Evolutionary conservation across 1,284 basidiomycete genomes (phyloP), one percentile per base, ranked within the genome.

Genomic region (Marasmius fiardii): DNA sequence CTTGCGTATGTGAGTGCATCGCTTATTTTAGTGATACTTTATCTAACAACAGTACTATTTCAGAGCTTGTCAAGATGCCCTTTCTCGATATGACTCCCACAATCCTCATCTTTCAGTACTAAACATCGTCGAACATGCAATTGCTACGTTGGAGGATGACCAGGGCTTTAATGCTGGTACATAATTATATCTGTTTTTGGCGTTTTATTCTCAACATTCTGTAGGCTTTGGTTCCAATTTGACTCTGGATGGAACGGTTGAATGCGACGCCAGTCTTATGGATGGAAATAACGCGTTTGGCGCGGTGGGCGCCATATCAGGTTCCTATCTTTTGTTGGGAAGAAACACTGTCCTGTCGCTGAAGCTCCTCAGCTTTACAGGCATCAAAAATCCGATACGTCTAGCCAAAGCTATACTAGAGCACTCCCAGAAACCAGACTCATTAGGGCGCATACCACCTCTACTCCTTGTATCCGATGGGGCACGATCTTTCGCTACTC

Each of bases 191-290:
- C 31, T 6, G 37, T 39, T 31, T 28, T 26, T 47, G 37, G 55
- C 41, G 23, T 48, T 18, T 18, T 20, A 37, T 44, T 34, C 28
- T 37, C 45, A 48, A 33, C 21, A 33, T 24, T 33, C 5, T 50
- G 8, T 54, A 86, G 88, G 88, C 0, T 82, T 78, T 58, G 89
- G 90, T 4, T 88, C 90, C 1, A 92, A 92, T 67, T 71, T 92
- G 41, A 90, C 87, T 0, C 60, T 83, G 6, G 72, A 79, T 20
- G 88, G 89, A 8, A 72, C 69, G 1, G 88, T 90, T 18, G 89
- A 92, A 70, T 91, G 89, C 62, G 89, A 92, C 63, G 89, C 89
- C 1, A 77, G 87, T 8, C 73, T 92, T 56, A 89, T 90, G 85
- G 76, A 81, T 52, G 81, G 79, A 55, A 51, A 10, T 70, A 69